Base-by-base conservation (phyloP, 2,329 filamentous ascomycete species). In the Apiospora malaysiana region DNA sequence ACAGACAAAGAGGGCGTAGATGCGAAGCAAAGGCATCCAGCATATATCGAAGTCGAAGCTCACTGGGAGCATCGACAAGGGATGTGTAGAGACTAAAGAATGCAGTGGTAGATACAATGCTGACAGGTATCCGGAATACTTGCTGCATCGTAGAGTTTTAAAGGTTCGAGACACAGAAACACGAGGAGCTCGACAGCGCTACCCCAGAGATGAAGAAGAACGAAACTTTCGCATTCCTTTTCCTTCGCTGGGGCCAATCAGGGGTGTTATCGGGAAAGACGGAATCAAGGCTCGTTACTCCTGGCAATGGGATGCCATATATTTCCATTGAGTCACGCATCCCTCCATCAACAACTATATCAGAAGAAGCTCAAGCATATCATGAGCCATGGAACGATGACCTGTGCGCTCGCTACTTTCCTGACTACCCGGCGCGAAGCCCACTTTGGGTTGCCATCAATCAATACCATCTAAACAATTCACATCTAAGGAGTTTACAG, bases 281-380 rank as follows among this genome's bases (percentile, higher is more conserved):
- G 56, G 56, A 9, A 63, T 40, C n/a, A 4, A 40, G n/a, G 56
- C 56, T 63, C 32, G 56, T 63, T 63, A 63, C 56, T 63, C 56
- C 18, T 32, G 56, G 56, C 56, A n/a, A 63, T 63, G 56, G 32
- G 10, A 63, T 63, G 10, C 32, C 56, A 63, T 63, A 40, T 63
- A 32, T 63, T 40, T 18, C 16, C 49, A 40, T 63, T 63, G 56
- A 63, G 56, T 63, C 56, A 63, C 32, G 32, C 56, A 63, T 63
- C 56, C 56, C 56, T 63, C 56, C 56, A 40, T 63, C 56, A 63
- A 63, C 56, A 63, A 23, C 56, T 63, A 63, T 63, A 63, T 63
- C 56, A 63, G 32, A 63, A 32, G 56, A 63, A 63, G 56, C 56
- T 63, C 56, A 63, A 40, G 56, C 56, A 63, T 63, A 63, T 63